These are phyloP conservation scores for Salvia sclarea DNA, from an alignment of 305 asterid genomes.

Conservation along the genomic window DNA sequence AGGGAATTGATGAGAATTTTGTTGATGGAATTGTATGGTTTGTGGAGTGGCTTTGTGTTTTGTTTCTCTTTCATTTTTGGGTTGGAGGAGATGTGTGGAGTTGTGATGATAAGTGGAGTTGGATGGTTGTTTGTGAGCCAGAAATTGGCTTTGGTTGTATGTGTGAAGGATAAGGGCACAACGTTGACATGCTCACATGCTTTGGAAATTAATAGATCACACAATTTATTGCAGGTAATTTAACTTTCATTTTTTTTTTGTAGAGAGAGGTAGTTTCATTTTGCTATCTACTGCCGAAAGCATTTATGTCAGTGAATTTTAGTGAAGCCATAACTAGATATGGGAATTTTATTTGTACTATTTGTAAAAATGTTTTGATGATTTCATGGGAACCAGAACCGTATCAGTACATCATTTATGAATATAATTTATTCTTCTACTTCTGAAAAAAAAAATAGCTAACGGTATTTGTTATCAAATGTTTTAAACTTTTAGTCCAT, in stretches of 20 bases:
- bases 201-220: slow-evolving; percentile 22
- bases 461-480: too few species aligned
- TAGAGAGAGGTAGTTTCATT: slow-evolving; percentile 22
- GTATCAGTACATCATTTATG: too few species aligned
- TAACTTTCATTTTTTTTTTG: not conserved
- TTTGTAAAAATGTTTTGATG: too few species aligned
- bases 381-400: too few species aligned
- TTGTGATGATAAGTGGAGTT: slow-evolving; percentile 28
- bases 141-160: slow-evolving; percentile 38
- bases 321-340: not conserved
- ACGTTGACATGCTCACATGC: slow-evolving; percentile 32
- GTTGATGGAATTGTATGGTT: not conserved
- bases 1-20: not conserved
- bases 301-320: not conserved
- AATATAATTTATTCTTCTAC: too few species aligned
- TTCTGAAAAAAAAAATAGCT: too few species aligned
- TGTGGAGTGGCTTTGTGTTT: not conserved
- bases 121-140: slow-evolving; percentile 61
- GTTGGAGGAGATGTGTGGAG: slow-evolving; percentile 33
- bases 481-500: too few species aligned
- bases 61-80: slow-evolving; percentile 17
- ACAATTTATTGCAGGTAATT: slow-evolving; percentile 19
- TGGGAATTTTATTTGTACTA: too few species aligned
- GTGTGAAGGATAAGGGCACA: slow-evolving; percentile 65
- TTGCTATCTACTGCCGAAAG: not conserved